These are phyloP conservation scores for Fagopyrum tataricum DNA, from an alignment of 148 eudicot genomes.

Conservation along the genomic window DNA sequence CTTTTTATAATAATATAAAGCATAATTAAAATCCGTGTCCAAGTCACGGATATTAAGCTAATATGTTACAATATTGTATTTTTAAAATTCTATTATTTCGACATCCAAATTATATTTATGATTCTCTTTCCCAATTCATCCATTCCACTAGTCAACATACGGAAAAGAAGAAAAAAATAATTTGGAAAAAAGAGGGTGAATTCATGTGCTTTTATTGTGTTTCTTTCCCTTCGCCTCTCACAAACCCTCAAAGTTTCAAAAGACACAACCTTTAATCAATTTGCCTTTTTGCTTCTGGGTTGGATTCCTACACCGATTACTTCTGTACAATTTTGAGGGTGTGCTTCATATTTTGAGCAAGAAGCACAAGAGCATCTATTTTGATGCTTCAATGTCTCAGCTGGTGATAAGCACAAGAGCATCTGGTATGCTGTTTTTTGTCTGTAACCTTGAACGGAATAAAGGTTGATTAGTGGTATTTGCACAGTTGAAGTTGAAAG, in stretches of 20 bases:
- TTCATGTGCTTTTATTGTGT: background rate
- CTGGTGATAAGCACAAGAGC: constrained; percentile 2
- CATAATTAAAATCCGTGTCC: too few species aligned
- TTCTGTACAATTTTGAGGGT: background rate
- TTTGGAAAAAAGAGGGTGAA: background rate
- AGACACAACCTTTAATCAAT: background rate
- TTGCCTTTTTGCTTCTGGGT: background rate
- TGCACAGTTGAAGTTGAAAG: background rate
- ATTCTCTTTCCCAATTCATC: background rate
- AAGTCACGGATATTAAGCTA: too few species aligned
- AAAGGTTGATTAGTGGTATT: background rate
- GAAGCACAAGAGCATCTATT: background rate
- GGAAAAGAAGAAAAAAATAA: background rate
- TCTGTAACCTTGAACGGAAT: background rate
- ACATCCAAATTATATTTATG: background rate
- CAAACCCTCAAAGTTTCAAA: constrained; percentile 4
- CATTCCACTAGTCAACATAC: constrained; percentile 2
- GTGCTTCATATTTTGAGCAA: background rate
- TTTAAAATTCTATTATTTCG: background rate
- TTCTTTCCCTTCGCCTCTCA: constrained; percentile 3
- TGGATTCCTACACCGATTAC: constrained; percentile 3
- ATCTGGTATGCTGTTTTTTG: constrained; percentile 1
- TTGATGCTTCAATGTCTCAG: background rate
- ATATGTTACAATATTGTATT: too few species aligned
- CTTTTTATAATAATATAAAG: too few species aligned